Percentiles rank a stretch among this genome's conserved stretches.
Evolutionary conservation across 2,329 filamentous ascomycete species (phyloP).

Genomic region (Fusarium falciforme): DNA sequence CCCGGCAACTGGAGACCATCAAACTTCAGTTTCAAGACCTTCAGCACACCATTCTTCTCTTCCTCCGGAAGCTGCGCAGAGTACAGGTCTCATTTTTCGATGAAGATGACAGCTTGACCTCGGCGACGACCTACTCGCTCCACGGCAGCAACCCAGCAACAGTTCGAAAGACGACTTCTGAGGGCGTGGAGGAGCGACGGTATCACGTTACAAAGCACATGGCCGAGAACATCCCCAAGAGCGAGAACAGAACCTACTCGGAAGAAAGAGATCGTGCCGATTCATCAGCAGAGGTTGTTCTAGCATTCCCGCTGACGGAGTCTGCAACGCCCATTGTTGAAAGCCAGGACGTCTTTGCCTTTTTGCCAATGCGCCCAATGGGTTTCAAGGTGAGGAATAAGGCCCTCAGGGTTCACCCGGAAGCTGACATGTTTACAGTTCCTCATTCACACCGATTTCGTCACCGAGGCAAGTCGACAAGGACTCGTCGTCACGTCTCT

Average conservation of each 20-base stretch:
- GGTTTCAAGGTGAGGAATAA: constrained; percentile 54
- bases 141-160: constrained; percentile 12
- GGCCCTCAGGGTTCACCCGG: background rate
- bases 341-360: constrained; percentile 57
- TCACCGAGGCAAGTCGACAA: constrained; percentile 57
- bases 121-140: constrained; percentile 19
- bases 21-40: constrained; percentile 51
- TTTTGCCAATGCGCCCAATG: constrained; percentile 56
- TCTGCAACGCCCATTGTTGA: constrained; percentile 49
- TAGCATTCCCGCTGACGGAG: constrained; percentile 58
- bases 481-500: constrained; percentile 52
- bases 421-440: constrained; percentile 47
- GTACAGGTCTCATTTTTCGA: constrained; percentile 49
- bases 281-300: constrained; percentile 50
- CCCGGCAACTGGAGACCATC: constrained; percentile 41
- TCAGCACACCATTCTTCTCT: constrained; percentile 54
- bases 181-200: constrained; percentile 12
- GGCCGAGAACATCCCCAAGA: constrained; percentile 45
- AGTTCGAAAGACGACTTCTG: constrained; percentile 4
- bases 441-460: constrained; percentile 63
- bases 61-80: constrained; percentile 53
- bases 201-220: constrained; percentile 46
- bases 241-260: constrained; percentile 50
- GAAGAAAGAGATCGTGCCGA: constrained; percentile 40
- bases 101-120: constrained; percentile 10